These are phyloP conservation scores for Penicillium aurantiogriseum DNA, from an alignment of 2,329 filamentous ascomycete genomes.

Conservation along the genomic window DNA sequence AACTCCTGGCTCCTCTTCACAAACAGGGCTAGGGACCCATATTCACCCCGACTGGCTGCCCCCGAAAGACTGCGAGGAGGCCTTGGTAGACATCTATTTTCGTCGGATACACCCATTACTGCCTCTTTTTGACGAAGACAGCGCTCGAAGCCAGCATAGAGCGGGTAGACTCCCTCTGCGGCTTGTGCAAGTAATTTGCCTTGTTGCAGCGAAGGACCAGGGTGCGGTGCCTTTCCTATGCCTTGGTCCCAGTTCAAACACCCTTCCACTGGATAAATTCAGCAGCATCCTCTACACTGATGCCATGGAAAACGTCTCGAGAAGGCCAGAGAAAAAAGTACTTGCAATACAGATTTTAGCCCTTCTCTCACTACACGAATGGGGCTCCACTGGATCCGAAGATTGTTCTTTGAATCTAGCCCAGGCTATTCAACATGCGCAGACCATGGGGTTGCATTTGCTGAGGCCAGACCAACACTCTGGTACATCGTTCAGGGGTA, in stretches of 20 bases:
- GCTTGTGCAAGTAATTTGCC: slow-evolving; percentile 32
- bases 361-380: slow-evolving; percentile 34
- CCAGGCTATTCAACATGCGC: slow-evolving; percentile 35
- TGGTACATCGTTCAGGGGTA: not conserved
- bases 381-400: slow-evolving; percentile 32
- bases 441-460: slow-evolving; percentile 31
- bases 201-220: slow-evolving; percentile 33
- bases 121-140: slow-evolving; percentile 29
- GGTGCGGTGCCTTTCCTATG: slow-evolving; percentile 24
- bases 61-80: slow-evolving; percentile 19
- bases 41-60: slow-evolving; percentile 8
- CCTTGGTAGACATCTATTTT: slow-evolving; percentile 32
- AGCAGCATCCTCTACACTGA: slow-evolving; percentile 21
- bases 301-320: slow-evolving; percentile 23
- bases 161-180: slow-evolving; percentile 21
- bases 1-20: not conserved
- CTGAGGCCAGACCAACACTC: slow-evolving; percentile 7
- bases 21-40: not conserved
- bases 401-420: slow-evolving; percentile 30
- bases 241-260: slow-evolving; percentile 11
- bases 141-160: slow-evolving; percentile 22
- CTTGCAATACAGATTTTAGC: slow-evolving; percentile 32
- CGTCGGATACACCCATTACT: slow-evolving; percentile 31
- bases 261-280: slow-evolving; percentile 9
- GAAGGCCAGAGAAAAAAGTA: slow-evolving; percentile 23